Conservation (phyloP, 129 eudicot genomes). For the Flaveria brownii region DNA sequence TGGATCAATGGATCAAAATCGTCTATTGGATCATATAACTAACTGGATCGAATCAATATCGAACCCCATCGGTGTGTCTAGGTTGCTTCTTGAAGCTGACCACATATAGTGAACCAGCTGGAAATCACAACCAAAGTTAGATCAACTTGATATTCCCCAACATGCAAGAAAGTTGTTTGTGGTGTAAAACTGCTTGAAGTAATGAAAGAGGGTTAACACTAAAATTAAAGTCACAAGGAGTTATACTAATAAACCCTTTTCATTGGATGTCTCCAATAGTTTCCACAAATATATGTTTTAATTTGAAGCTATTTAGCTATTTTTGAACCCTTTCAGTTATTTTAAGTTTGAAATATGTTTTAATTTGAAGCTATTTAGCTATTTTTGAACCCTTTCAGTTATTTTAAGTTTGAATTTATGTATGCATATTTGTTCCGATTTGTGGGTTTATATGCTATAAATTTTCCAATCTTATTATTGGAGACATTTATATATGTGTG, state of each 20-base stretch:
- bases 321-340: slow-evolving; percentile 4
- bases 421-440: not conserved
- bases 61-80: not conserved
- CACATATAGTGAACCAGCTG: not conserved
- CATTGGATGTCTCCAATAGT: not conserved
- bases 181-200: not conserved
- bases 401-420: slow-evolving; percentile 7
- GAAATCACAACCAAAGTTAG: not conserved
- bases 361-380: not conserved
- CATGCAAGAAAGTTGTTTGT: not conserved
- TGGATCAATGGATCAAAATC: not conserved
- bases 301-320: not conserved
- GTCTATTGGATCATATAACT: too few species aligned
- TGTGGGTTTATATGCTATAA: not conserved
- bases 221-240: not conserved
- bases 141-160: not conserved
- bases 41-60: not conserved
- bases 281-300: not conserved
- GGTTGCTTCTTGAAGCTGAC: not conserved
- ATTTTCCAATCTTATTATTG: not conserved
- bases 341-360: not conserved
- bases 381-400: slow-evolving; percentile 3
- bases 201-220: not conserved
- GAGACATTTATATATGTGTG: not conserved
- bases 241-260: not conserved